A percentile compares a stretch with the other conserved stretches of the same genome.
Evolutionary conservation across 352 stramenopile species (phyloP).

Genomic region (Globisporangium emineosum): DNA sequence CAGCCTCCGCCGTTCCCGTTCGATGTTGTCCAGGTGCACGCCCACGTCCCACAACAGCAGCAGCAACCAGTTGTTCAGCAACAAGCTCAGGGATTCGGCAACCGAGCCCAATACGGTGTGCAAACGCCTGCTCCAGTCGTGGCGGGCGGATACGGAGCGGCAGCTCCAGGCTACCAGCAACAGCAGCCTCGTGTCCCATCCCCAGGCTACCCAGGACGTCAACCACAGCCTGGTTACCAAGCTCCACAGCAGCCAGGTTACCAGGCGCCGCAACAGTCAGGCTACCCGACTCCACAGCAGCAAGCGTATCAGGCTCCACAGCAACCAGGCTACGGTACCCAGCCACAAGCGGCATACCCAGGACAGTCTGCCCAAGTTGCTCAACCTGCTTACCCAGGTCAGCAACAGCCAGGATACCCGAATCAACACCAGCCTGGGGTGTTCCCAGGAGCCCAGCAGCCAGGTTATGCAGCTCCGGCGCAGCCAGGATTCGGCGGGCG

Average conservation of each 20-base stretch:
- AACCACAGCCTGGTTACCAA: constrained; percentile 19
- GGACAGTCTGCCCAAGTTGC: constrained; percentile 8
- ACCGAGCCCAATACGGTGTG: constrained; percentile 42
- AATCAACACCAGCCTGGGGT: constrained; percentile 35
- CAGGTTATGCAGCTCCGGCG: constrained; percentile 40
- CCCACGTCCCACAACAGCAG: constrained; percentile 52
- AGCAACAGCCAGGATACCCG: constrained; percentile 29
- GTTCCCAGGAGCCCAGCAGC: constrained; percentile 15
- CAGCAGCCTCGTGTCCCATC: constrained; percentile 31
- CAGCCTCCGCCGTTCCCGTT: constrained; percentile 86
- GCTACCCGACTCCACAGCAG: constrained; percentile 17
- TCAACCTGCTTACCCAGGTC: constrained; percentile 13
- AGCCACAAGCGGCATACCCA: constrained; percentile 29
- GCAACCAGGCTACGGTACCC: constrained; percentile 20
- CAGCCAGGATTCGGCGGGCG: constrained; percentile 31
- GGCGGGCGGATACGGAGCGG: constrained; percentile 28
- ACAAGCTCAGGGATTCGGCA: constrained; percentile 13
- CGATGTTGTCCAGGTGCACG: constrained; percentile 63
- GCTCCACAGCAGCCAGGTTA: constrained; percentile 18
- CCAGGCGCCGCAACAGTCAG: constrained; percentile 2
- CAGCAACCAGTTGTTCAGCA: constrained; percentile 17
- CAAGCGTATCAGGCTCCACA: constrained; percentile 17
- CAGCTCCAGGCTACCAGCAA: constrained; percentile 38
- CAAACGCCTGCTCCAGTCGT: constrained; percentile 33
- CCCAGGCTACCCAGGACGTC: constrained; percentile 37